Percentiles rank a stretch among this genome's conserved stretches.
phyloP scores from a whole-genome alignment of 179 eudicot species.

The Carnegiea gigantea region DNA sequence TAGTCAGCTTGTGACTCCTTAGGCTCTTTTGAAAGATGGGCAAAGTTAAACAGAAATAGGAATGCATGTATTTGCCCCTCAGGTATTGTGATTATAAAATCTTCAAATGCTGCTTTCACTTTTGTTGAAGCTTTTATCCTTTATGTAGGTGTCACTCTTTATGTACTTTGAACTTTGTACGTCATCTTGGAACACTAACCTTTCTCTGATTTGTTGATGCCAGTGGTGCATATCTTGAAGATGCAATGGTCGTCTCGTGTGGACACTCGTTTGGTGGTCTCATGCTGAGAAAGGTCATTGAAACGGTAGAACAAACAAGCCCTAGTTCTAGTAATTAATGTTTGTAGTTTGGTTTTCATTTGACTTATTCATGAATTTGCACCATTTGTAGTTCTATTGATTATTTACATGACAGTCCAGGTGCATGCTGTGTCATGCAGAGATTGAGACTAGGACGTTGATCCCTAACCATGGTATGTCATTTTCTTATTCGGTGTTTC shows the following conservation, averaged over 20 bases:
- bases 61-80: not conserved
- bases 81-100: not conserved
- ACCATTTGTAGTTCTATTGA: not conserved
- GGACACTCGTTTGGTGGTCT: constrained; percentile 97
- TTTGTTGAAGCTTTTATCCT: not conserved
- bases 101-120: not conserved
- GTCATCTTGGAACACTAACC: not conserved
- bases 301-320: constrained; percentile 45
- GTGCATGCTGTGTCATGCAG: constrained; percentile 72
- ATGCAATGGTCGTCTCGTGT: constrained; percentile 82
- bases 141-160: not conserved
- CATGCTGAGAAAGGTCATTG: constrained; percentile 71
- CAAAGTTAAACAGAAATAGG: not conserved
- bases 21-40: not conserved
- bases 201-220: constrained; percentile 25
- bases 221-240: constrained; percentile 91
- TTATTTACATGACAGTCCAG: constrained; percentile 59
- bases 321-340: constrained; percentile 7
- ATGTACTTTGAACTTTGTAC: not conserved
- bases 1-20: no score
- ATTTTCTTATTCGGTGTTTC: not conserved
- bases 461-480: constrained; percentile 79
- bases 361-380: not conserved
- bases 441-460: constrained; percentile 56
- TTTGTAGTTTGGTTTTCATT: not conserved